Conservation (phyloP, 495 filamentous ascomycete genomes). For the Penicillium arizonense region DNA sequence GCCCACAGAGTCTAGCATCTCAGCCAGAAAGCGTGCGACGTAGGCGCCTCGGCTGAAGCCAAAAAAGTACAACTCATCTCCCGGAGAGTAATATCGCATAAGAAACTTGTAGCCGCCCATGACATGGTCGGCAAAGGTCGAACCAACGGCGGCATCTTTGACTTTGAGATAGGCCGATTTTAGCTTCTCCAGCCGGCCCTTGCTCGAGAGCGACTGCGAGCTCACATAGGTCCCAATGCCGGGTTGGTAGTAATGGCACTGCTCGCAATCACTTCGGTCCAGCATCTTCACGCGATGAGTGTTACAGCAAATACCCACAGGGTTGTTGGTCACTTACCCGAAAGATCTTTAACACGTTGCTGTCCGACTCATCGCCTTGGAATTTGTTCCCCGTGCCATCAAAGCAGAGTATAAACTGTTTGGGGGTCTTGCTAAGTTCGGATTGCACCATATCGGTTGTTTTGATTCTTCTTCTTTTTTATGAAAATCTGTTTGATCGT, state of each 20-base stretch:
- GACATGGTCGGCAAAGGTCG: conserved; percentile 75
- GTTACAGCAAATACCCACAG: too few relatives aligned
- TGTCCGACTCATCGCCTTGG: conserved; percentile 2
- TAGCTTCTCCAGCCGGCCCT: background rate
- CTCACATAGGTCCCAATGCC: conserved; percentile 37
- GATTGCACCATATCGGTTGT: too few relatives aligned
- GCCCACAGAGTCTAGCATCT: conserved; percentile 81
- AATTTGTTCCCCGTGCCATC: conserved; percentile 13
- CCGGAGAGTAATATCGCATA: conserved; percentile 79
- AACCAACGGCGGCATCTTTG: conserved; percentile 73
- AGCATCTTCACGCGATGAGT: too few relatives aligned
- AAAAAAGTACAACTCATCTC: conserved; percentile 74
- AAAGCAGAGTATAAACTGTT: conserved; percentile 9
- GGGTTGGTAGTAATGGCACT: conserved; percentile 10
- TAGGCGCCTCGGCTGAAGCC: conserved; percentile 82
- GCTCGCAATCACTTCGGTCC: too few relatives aligned
- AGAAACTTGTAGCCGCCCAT: conserved; percentile 79
- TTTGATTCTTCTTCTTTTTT: too few relatives aligned
- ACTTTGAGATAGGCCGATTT: conserved; percentile 66
- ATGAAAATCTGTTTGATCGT: too few relatives aligned
- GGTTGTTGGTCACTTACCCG: background rate
- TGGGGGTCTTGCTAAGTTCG: too few relatives aligned
- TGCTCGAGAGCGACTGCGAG: background rate
- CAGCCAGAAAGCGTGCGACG: conserved; percentile 75
- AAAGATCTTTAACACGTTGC: conserved; percentile 9